phyloP scores from a whole-genome alignment of 2,329 filamentous ascomycete genomes.

The Tricladium varicosporioides region DNA sequence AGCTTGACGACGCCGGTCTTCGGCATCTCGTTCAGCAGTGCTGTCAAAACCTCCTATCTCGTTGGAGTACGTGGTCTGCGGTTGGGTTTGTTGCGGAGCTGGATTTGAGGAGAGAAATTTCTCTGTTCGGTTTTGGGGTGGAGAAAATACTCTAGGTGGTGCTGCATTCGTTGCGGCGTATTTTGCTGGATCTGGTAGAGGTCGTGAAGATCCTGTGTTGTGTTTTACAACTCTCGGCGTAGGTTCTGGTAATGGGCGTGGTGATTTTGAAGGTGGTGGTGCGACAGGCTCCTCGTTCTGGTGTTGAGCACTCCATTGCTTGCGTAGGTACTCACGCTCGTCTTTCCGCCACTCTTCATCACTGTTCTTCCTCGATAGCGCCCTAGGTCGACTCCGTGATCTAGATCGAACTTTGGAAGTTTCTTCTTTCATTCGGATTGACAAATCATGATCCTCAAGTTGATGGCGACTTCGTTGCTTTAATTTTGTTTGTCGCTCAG shows the following conservation, averaged over 20 bases:
- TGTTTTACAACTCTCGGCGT: constrained; percentile 30
- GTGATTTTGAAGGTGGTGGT: constrained; percentile 24
- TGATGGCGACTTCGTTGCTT: constrained; percentile 23
- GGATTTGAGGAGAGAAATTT: constrained; percentile 48
- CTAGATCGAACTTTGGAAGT: constrained; percentile 22
- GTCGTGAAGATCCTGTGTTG: constrained; percentile 37
- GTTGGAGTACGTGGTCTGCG: constrained; percentile 39
- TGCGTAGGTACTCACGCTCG: constrained; percentile 51
- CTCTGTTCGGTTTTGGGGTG: constrained; percentile 43
- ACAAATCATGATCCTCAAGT: constrained; percentile 31
- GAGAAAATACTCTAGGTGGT: constrained; percentile 16
- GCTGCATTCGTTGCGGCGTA: constrained; percentile 26
- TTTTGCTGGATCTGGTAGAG: constrained; percentile 36
- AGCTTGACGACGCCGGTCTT: constrained; percentile 46
- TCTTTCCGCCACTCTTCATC: constrained; percentile 48
- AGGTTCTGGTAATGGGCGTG: constrained; percentile 34
- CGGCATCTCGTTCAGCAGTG: constrained; percentile 47
- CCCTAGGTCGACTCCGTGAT: constrained; percentile 29
- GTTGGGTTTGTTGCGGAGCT: constrained; percentile 37
- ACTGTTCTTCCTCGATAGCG: constrained; percentile 29
- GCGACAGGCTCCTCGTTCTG: constrained; percentile 17
- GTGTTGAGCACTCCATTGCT: constrained; percentile 37
- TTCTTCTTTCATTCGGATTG: constrained; percentile 29
- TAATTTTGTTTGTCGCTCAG: constrained; percentile 52
- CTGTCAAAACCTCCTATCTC: constrained; percentile 39